A percentile compares a stretch with the other conserved stretches of the same genome.
Evolutionary conservation across 441 rosid genomes (phyloP).

Genomic region (Euphorbia schlechtendalii): DNA sequence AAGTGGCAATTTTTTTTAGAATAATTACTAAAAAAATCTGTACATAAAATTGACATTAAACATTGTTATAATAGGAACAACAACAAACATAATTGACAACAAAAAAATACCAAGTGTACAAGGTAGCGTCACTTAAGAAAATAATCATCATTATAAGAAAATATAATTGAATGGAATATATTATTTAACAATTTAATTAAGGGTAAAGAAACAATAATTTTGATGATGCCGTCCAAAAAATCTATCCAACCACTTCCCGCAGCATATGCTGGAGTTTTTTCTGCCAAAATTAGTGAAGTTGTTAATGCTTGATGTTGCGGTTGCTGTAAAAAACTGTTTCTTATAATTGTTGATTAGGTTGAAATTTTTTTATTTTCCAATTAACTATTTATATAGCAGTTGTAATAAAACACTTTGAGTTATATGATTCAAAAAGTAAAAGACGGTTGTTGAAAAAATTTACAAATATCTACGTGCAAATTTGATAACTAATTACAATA

Average conservation of each 20-base stretch:
- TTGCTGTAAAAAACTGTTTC: background rate
- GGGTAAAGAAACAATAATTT: background rate
- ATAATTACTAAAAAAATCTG: too few relatives aligned
- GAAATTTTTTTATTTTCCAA: too few relatives aligned
- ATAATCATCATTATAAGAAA: background rate
- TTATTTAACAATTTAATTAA: background rate
- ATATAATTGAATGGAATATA: background rate
- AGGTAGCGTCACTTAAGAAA: slow-evolving; percentile 13
- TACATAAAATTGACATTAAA: background rate
- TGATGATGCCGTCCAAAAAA: slow-evolving; percentile 4
- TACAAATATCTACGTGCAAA: too few relatives aligned
- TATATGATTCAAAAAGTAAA: too few relatives aligned
- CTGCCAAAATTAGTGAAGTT: too few relatives aligned
- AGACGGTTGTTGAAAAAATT: too few relatives aligned
- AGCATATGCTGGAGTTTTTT: background rate
- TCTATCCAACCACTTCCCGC: slow-evolving; percentile 8
- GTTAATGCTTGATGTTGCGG: background rate
- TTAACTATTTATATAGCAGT: too few relatives aligned
- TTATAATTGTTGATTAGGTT: too few relatives aligned
- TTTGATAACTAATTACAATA: too few relatives aligned
- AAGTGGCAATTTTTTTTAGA: too few relatives aligned
- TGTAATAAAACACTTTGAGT: too few relatives aligned
- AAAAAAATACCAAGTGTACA: background rate
- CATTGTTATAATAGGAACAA: slow-evolving; percentile 4
- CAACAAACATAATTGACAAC: background rate